Evolutionary conservation across 768 basidiomycete species (phyloP).

Genomic region (Cyclocybe cylindracea): DNA sequence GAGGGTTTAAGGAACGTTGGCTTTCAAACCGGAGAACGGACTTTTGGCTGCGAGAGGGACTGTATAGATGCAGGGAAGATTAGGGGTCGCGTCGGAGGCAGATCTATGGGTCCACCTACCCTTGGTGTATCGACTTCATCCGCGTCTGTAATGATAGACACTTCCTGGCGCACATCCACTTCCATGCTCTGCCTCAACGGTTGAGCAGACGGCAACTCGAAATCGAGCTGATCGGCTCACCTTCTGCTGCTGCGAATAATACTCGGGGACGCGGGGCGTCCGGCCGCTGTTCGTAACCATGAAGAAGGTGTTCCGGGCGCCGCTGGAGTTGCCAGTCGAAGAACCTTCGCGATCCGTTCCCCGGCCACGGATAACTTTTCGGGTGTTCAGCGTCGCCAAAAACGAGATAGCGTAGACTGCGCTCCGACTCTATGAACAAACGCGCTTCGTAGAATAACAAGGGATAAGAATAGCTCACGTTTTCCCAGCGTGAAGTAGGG

Average conservation of each 20-base stretch:
- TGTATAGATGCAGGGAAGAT: not conserved
- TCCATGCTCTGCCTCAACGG: conserved; percentile 25
- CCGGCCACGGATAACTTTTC: conserved; percentile 47
- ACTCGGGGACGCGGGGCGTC: conserved; percentile 7
- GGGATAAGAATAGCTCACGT: conserved; percentile 36
- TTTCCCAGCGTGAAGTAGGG: conserved; percentile 63
- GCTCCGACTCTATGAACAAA: not conserved
- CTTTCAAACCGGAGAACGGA: not conserved
- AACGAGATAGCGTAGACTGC: conserved; percentile 45
- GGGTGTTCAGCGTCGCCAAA: conserved; percentile 55
- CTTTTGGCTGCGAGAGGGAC: conserved; percentile 6
- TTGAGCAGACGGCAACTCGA: not conserved
- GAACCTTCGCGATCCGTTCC: conserved; percentile 45
- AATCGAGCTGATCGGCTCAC: not conserved
- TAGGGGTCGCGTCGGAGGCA: too few species aligned
- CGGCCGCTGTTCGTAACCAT: conserved; percentile 22
- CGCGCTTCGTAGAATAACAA: not conserved
- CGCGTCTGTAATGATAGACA: conserved; percentile 29
- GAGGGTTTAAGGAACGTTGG: not conserved
- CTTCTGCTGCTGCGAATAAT: conserved; percentile 5
- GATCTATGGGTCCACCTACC: not conserved
- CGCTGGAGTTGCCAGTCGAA: conserved; percentile 18
- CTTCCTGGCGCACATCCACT: conserved; percentile 31
- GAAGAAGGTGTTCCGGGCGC: conserved; percentile 18
- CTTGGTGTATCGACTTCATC: conserved; percentile 5